Base-by-base conservation (phyloP, 805 yeast species). In the Yarrowia sp. region DNA sequence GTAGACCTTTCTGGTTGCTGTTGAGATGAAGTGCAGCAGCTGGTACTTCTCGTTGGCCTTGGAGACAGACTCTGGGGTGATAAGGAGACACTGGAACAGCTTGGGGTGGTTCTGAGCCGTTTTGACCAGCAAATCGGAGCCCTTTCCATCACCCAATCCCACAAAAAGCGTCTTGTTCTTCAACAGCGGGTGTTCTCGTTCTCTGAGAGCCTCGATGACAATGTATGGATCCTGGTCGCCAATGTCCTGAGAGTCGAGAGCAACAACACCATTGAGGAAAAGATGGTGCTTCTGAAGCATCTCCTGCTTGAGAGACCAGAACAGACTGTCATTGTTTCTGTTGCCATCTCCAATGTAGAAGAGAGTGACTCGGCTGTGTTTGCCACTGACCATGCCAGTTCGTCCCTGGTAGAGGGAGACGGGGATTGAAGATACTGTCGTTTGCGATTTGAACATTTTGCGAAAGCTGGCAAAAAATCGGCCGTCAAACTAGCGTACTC, bases 301-400 rank as follows among this genome's bases (percentile, higher is more conserved):
- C 7, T 35, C 42, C 19, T 35, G 58, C 24, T 51, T 47, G 18
- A 35, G 10, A 0, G 58, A 33, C 42, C 58, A 51, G 32, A 33
- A 51, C 7, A 51, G 7, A 9, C 16, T 16, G 10, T 6, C 7
- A 4, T 33, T 51, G 21, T 35, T 32, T 4, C 32, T 19, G 21
- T 22, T n/a, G 4, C 58, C 58, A 6, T 47, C 56, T 8, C 56
- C 39, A 22, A 47, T 33, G 18, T 51, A 51, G n/a, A 51, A 51
- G 9, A 51, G 24, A 2, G 58, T 51, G 8, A 51, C 42, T 6
- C 42, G 33, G 16, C 24, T 33, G 8, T 51, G 42, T 24, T 22
- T 51, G 10, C 42, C 58, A 24, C 42, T 35, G 13, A 51, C 58
- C 58, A 51, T 51, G 5, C 58, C 58, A 1, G 58, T 51, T 33